phyloP scores from a whole-genome alignment of 2,329 filamentous ascomycete genomes.

The Chaetomium sp. region DNA sequence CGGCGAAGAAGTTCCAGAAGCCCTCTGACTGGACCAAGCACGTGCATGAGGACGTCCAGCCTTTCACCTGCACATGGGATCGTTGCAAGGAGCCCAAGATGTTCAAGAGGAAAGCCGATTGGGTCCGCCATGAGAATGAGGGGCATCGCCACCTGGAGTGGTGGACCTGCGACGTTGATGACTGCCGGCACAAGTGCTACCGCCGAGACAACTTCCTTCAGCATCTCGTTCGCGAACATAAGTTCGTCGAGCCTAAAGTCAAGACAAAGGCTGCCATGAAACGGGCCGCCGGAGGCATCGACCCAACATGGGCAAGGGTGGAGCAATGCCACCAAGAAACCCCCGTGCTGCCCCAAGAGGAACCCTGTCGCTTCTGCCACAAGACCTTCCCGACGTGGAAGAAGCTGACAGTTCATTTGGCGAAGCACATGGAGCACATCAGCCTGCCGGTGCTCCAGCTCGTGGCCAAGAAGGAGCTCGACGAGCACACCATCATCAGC shows the following conservation, averaged over 20 bases:
- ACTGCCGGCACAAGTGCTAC: constrained; percentile 81
- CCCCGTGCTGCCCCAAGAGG: constrained; percentile 64
- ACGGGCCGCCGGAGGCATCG: constrained; percentile 53
- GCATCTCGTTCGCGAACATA: constrained; percentile 89
- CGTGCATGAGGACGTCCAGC: constrained; percentile 89
- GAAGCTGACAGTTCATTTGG: constrained; percentile 89
- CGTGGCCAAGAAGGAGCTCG: constrained; percentile 51
- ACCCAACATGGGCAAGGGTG: constrained; percentile 75
- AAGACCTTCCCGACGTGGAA: constrained; percentile 84
- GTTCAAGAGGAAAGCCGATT: constrained; percentile 94
- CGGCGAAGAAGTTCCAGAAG: constrained; percentile 81
- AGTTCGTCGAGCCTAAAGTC: constrained; percentile 76
- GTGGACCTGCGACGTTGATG: constrained; percentile 82
- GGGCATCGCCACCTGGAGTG: constrained; percentile 86
- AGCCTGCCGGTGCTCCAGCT: constrained; percentile 75
- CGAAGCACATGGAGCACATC: constrained; percentile 92
- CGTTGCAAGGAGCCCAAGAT: constrained; percentile 82
- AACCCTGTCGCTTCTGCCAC: constrained; percentile 85
- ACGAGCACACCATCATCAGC: constrained; percentile 67
- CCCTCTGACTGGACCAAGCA: constrained; percentile 98
- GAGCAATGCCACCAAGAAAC: constrained; percentile 77
- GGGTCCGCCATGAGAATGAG: constrained; percentile 93
- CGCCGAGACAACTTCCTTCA: constrained; percentile 92
- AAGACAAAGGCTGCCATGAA: constrained; percentile 73
- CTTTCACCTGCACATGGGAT: constrained; percentile 89